A percentile compares a stretch with the other conserved stretches of the same genome.
These are phyloP conservation scores for Daedaleopsis nitida DNA, from an alignment of 768 basidiomycete genomes.

Conservation along the genomic window DNA sequence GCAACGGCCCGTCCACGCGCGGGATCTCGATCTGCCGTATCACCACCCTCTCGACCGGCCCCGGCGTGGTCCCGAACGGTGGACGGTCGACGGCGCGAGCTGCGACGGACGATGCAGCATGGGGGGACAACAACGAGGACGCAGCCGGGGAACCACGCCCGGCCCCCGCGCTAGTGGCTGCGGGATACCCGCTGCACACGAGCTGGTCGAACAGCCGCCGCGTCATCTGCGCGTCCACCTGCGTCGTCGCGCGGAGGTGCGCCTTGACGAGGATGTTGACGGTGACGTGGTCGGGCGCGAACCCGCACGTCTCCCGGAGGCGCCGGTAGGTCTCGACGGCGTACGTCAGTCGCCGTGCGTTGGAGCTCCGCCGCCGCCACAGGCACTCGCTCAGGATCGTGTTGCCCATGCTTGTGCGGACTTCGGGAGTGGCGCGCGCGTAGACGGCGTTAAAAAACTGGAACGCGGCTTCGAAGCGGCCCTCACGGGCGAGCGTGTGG, in stretches of 20 bases:
- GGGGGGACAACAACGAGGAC: no score
- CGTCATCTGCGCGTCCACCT: slow-evolving; percentile 45
- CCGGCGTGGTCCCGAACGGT: slow-evolving; percentile 45
- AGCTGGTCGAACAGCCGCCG: slow-evolving; percentile 67
- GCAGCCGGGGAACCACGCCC: no score
- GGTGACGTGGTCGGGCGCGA: slow-evolving; percentile 68
- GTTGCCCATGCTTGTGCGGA: slow-evolving; percentile 54
- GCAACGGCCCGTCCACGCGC: slow-evolving; percentile 44
- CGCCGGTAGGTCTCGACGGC: slow-evolving; percentile 41
- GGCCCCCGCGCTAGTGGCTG: neutral
- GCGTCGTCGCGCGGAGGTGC: slow-evolving; percentile 52
- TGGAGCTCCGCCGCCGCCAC: slow-evolving; percentile 32
- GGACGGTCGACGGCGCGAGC: slow-evolving; percentile 9
- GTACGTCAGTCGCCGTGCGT: slow-evolving; percentile 49
- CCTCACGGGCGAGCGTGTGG: slow-evolving; percentile 42
- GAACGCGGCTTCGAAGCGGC: slow-evolving; percentile 47
- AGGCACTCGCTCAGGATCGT: slow-evolving; percentile 52
- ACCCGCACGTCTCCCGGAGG: slow-evolving; percentile 47
- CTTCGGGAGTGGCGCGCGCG: slow-evolving; percentile 4
- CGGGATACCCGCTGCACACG: slow-evolving; percentile 60
- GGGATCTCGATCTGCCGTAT: slow-evolving; percentile 34
- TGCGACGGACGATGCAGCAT: slow-evolving; percentile 17
- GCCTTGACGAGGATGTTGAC: slow-evolving; percentile 68
- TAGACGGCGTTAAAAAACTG: slow-evolving; percentile 35
- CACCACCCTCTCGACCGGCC: neutral